phyloP scores from a whole-genome alignment of 2,329 filamentous ascomycete species.

The Teratosphaeria nubilosa region DNA sequence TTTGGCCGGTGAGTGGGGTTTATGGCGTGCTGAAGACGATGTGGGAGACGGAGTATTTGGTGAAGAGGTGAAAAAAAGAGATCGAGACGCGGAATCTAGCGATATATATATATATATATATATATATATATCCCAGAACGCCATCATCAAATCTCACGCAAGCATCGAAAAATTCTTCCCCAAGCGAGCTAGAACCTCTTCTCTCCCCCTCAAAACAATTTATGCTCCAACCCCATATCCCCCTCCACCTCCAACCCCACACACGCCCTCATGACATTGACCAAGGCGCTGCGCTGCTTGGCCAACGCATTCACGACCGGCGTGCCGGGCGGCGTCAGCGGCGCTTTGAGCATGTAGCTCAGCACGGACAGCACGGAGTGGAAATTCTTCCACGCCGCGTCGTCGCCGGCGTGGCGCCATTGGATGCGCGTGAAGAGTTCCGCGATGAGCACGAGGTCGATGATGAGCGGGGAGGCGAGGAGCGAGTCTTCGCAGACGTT shows the following conservation, averaged over 20 bases:
- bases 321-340: constrained; percentile 84
- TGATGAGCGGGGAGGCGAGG: constrained; percentile 89
- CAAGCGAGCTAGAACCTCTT: no score
- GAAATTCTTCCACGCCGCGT: constrained; percentile 83
- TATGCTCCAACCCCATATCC: constrained; percentile 98
- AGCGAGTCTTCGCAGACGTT: constrained; percentile 99
- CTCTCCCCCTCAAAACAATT: constrained; percentile 53
- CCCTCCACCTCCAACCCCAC: constrained; percentile 94
- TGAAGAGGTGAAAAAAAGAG: constrained; percentile 8
- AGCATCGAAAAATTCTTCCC: no score
- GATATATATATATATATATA: neutral
- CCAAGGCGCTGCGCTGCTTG: constrained; percentile 89
- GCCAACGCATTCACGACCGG: constrained; percentile 91
- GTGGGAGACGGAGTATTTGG: constrained; percentile 9
- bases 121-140: neutral
- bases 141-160: no score
- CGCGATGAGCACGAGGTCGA: constrained; percentile 82
- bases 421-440: constrained; percentile 98
- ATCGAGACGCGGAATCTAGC: no score
- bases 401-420: constrained; percentile 56
- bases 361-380: constrained; percentile 94
- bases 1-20: constrained; percentile 29
- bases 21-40: constrained; percentile 30
- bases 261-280: constrained; percentile 97
- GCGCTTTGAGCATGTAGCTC: constrained; percentile 98